Conservation (phyloP, 352 stramenopile species). For the Phytophthora pseudosyringae region DNA sequence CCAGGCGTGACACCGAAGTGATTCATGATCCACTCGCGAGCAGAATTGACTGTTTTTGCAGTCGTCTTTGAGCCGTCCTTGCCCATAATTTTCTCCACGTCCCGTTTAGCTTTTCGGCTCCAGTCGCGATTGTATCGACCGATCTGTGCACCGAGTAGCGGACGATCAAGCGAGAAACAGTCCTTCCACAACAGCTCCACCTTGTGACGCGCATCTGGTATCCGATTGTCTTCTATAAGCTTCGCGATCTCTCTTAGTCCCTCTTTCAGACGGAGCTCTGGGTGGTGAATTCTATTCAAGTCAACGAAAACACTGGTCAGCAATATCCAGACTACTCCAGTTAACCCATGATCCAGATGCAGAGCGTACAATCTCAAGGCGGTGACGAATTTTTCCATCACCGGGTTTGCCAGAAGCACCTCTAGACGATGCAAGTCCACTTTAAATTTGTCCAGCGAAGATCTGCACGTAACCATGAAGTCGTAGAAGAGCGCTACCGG, state of each 20-base stretch:
- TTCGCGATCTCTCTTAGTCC: conserved; percentile 70
- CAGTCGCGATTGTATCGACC: conserved; percentile 84
- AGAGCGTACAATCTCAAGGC: conserved; percentile 67
- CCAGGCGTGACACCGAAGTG: conserved; percentile 77
- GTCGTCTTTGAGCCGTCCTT: conserved; percentile 65
- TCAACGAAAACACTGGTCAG: conserved; percentile 16
- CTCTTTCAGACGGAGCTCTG: conserved; percentile 83
- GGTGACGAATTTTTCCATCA: conserved; percentile 87
- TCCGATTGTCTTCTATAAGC: conserved; percentile 62
- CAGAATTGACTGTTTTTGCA: conserved; percentile 56
- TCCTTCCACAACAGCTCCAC: conserved; percentile 61
- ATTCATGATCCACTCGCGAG: conserved; percentile 74
- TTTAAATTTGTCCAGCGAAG: conserved; percentile 43
- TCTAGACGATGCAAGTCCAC: conserved; percentile 58
- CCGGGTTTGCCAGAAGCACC: conserved; percentile 60
- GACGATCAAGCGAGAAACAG: conserved; percentile 62
- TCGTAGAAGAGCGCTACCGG: conserved; percentile 83
- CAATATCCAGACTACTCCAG: not conserved
- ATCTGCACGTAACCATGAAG: conserved; percentile 72
- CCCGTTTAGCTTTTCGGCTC: conserved; percentile 51
- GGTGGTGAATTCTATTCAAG: conserved; percentile 71
- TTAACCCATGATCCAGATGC: not conserved
- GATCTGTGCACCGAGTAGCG: conserved; percentile 62
- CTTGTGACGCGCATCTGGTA: conserved; percentile 35
- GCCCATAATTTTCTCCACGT: conserved; percentile 80